Evolutionary conservation across 2,329 filamentous ascomycete genomes (phyloP).

Genomic region (Botrytis fabae): DNA sequence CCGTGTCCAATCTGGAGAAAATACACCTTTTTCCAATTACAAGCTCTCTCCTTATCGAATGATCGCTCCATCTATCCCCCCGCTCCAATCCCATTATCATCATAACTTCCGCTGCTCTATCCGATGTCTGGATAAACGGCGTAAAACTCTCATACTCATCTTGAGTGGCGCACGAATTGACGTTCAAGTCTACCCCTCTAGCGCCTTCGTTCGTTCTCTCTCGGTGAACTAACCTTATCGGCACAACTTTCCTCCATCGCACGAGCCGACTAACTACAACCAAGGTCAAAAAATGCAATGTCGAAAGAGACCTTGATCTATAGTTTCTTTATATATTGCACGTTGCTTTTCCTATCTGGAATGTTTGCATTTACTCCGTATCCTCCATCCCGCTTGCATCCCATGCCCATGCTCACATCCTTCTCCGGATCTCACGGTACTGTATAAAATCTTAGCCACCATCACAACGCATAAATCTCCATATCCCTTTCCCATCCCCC

Average conservation of each 20-base stretch:
- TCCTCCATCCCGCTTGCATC: neutral
- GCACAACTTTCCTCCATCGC: neutral
- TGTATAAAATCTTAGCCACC: neutral
- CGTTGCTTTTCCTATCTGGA: neutral
- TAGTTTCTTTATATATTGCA: neutral
- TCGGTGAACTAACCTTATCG: neutral
- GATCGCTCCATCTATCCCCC: neutral
- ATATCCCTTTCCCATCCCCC: neutral
- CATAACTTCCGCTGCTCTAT: neutral
- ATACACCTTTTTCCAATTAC: neutral
- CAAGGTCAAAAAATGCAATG: neutral
- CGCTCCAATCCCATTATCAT: neutral
- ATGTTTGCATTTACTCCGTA: neutral
- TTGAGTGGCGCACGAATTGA: neutral
- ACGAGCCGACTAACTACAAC: neutral
- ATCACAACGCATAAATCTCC: conserved; percentile 4
- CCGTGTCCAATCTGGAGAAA: neutral
- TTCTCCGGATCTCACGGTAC: neutral
- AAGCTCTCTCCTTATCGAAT: neutral
- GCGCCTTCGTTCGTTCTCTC: neutral
- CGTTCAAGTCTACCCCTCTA: neutral
- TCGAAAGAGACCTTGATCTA: neutral
- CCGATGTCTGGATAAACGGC: neutral
- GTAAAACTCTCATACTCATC: neutral
- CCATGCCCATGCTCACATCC: neutral